Evolutionary conservation across 1,284 basidiomycete species (phyloP).

Genomic region (Apiotrichum mycotoxinovorans): DNA sequence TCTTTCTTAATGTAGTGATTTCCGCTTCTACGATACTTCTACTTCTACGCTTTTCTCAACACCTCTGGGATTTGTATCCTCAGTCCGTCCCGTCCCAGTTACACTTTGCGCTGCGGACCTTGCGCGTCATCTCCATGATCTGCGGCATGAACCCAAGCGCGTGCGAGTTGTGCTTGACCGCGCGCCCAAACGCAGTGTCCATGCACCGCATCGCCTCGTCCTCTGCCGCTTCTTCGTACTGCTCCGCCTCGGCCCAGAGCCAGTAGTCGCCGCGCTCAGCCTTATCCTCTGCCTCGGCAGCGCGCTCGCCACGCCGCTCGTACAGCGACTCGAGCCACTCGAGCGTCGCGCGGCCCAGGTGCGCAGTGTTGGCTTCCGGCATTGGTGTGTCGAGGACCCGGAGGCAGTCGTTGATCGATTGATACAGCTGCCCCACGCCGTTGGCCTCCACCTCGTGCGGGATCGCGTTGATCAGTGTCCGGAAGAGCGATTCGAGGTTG

Average conservation of each 20-base stretch:
- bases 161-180: slow-evolving; percentile 8
- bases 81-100: slow-evolving; percentile 2
- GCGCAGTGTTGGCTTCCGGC: slow-evolving; percentile 19
- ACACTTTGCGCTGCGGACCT: slow-evolving; percentile 13
- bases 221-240: slow-evolving; percentile 18
- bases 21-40: no score
- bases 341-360: slow-evolving; percentile 15
- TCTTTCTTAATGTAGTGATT: no score
- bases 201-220: slow-evolving; percentile 19
- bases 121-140: slow-evolving; percentile 11
- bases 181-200: slow-evolving; percentile 17
- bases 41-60: no score
- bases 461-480: slow-evolving; percentile 64
- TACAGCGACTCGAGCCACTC: slow-evolving; percentile 16
- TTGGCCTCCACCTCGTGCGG: slow-evolving; percentile 65
- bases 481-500: slow-evolving; percentile 67
- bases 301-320: slow-evolving; percentile 14
- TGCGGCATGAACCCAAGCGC: slow-evolving; percentile 11
- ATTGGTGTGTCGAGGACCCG: slow-evolving; percentile 55
- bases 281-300: slow-evolving; percentile 1
- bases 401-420: slow-evolving; percentile 65
- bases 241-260: slow-evolving; percentile 17
- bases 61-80: background rate
- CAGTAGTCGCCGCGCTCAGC: slow-evolving; percentile 13
- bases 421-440: slow-evolving; percentile 59